Evolutionary conservation across 2,329 filamentous ascomycete species (phyloP).

Genomic region (Neonectria magnoliae): DNA sequence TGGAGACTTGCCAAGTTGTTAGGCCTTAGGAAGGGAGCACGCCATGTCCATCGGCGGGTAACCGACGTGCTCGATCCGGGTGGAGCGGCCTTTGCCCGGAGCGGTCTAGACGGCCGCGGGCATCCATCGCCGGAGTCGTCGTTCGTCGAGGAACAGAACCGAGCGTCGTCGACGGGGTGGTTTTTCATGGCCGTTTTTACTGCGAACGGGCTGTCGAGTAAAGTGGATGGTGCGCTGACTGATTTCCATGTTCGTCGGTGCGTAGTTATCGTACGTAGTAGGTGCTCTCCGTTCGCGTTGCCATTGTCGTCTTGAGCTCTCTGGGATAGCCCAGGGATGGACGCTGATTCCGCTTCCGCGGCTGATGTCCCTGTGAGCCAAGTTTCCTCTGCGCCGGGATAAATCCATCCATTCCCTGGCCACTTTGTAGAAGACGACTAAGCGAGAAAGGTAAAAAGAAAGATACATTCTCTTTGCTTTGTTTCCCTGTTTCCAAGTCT

Average conservation of each 20-base stretch:
- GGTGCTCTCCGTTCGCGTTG: neutral
- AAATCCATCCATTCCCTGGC: constrained; percentile 3
- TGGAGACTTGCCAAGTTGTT: neutral
- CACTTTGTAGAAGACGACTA: neutral
- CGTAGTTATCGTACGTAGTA: neutral
- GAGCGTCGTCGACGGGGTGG: constrained; percentile 1
- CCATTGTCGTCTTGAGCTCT: neutral
- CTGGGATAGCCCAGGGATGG: constrained; percentile 2
- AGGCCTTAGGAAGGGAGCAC: constrained; percentile 19
- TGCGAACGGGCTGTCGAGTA: neutral
- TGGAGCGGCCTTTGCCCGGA: constrained; percentile 30
- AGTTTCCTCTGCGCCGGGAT: neutral
- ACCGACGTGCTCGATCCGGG: constrained; percentile 36
- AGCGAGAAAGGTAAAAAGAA: neutral
- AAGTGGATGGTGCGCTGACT: neutral
- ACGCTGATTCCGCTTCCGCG: constrained; percentile 14
- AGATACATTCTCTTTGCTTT: neutral
- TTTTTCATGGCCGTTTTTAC: neutral
- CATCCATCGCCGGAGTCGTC: constrained; percentile 18
- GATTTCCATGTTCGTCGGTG: neutral
- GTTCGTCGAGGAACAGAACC: neutral
- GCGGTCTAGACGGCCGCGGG: constrained; percentile 28
- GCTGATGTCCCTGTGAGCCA: constrained; percentile 2
- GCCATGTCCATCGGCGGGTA: constrained; percentile 38
- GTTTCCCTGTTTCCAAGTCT: neutral